Conservation (phyloP, 495 filamentous ascomycete genomes). For the Aspergillus conjunctus region DNA sequence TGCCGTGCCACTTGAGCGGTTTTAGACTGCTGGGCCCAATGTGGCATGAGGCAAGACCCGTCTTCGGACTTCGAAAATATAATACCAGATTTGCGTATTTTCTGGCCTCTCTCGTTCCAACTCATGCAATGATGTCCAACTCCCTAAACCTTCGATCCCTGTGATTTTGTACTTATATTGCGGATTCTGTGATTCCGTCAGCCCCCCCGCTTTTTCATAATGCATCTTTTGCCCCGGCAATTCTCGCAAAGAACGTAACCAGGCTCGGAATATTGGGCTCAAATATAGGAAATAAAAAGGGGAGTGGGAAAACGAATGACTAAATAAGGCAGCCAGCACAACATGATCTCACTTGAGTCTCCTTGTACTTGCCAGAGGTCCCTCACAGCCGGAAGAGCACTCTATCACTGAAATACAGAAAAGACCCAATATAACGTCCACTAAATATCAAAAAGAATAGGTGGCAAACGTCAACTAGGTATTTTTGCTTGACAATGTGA, state of each 20-base stretch:
- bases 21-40: constrained; percentile 18
- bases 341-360: background rate
- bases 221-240: background rate
- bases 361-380: constrained; percentile 5
- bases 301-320: background rate
- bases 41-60: constrained; percentile 18
- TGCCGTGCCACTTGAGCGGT: constrained; percentile 27
- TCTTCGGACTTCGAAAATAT: constrained; percentile 11
- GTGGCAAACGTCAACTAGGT: background rate
- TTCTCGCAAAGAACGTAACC: constrained; percentile 1
- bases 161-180: constrained; percentile 17
- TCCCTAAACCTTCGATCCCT: constrained; percentile 29
- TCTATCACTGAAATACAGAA: background rate
- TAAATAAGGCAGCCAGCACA: constrained; percentile 2
- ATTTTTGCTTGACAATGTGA: constrained; percentile 2
- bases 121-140: constrained; percentile 48
- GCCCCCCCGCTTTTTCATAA: constrained; percentile 11
- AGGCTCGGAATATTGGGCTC: constrained; percentile 14
- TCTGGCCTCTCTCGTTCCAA: constrained; percentile 15
- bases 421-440: background rate
- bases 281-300: constrained; percentile 13
- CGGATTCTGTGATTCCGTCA: constrained; percentile 19
- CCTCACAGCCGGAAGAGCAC: background rate
- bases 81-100: constrained; percentile 8
- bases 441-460: background rate